phyloP scores from a whole-genome alignment of 2,329 filamentous ascomycete genomes.

The Ramularia endophylla region DNA sequence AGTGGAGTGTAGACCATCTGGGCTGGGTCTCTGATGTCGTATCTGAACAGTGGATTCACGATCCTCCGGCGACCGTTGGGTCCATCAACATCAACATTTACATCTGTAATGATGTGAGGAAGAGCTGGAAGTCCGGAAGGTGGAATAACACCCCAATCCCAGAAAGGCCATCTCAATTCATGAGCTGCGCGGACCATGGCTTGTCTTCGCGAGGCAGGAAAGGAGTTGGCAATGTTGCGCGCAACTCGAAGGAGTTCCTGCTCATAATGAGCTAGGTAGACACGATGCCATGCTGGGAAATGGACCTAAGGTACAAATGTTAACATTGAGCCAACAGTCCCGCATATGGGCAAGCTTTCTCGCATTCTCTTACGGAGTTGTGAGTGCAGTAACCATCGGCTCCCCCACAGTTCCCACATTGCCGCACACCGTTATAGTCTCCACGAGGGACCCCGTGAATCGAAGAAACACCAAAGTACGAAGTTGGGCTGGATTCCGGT shows the following conservation, averaged over 20 bases:
- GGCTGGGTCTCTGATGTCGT: conserved; percentile 19
- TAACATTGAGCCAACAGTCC: too few species aligned
- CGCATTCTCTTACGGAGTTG: conserved; percentile 21
- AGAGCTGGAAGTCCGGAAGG: conserved; percentile 17
- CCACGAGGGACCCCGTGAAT: conserved; percentile 25
- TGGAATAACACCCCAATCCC: conserved; percentile 25
- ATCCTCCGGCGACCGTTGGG: conserved; percentile 23
- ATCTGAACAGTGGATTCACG: conserved; percentile 24
- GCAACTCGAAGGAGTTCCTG: conserved; percentile 20
- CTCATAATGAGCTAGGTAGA: conserved; percentile 25
- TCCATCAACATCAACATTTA: conserved; percentile 21
- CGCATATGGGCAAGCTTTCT: too few species aligned
- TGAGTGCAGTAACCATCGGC: conserved; percentile 25
- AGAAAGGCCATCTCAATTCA: conserved; percentile 24
- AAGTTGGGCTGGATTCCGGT: conserved; percentile 4
- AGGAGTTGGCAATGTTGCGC: conserved; percentile 12
- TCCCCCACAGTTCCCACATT: conserved; percentile 14
- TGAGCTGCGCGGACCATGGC: conserved; percentile 23
- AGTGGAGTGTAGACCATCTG: conserved; percentile 26
- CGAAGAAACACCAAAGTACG: conserved; percentile 18
- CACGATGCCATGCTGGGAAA: conserved; percentile 25
- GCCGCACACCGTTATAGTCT: conserved; percentile 17
- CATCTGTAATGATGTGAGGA: conserved; percentile 20
- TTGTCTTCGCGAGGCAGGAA: conserved; percentile 6
- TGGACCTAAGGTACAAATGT: conserved; percentile 7